Base-by-base conservation (phyloP, 139 green algal genomes). In the Choricystis sp. region DNA sequence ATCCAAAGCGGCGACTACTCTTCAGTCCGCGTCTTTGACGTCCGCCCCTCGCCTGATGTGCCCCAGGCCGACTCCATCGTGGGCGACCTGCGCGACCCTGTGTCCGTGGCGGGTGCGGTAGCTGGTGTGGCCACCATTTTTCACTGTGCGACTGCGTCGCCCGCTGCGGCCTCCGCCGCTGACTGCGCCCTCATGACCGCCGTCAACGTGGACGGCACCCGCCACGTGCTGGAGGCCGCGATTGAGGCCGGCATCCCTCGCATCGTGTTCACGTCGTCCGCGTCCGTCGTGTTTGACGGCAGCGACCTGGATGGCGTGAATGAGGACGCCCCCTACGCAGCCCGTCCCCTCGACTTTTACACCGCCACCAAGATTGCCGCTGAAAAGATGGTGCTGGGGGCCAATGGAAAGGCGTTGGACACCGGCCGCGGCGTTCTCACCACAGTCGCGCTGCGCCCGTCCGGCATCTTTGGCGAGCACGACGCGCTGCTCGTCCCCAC, bases 271-370 rank as follows among this genome's bases (percentile, higher is more conserved):
- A 74, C 58, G 31, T 40, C 3, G 59, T 62, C 60, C 49, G 83
- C 87, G 22, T 88, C 78, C 27, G 88, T 95, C 0, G 88, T 93
- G 21, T 96, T 95, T 69, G 81, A 94, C 23, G 88, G 88, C n/a
- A 63, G 57, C 26, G 62, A 81, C 55, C 71, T 95, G 52, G 23
- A 78, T 19, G 62, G 67, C 25, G 86, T 79, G 0, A 73, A 89
- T 58, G 88, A 96, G 72, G 55, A 56, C 20, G 48, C 57, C 19
- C 73, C 80, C 0, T 96, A 96, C 61, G 84, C 88, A 0, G 20
- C 58, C 29, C 61, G 64, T 5, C 84, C 82, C 56, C 79, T 92
- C 63, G 88, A 96, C 66, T 89, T 85, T 72, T 96, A 96, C 78
- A 92, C 88, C 2, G 31, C 74, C 30, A 95, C 84, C 49, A 94